Evolutionary conservation across 2,329 filamentous ascomycete species (phyloP).

Genomic region (Elsinoe necatrix): DNA sequence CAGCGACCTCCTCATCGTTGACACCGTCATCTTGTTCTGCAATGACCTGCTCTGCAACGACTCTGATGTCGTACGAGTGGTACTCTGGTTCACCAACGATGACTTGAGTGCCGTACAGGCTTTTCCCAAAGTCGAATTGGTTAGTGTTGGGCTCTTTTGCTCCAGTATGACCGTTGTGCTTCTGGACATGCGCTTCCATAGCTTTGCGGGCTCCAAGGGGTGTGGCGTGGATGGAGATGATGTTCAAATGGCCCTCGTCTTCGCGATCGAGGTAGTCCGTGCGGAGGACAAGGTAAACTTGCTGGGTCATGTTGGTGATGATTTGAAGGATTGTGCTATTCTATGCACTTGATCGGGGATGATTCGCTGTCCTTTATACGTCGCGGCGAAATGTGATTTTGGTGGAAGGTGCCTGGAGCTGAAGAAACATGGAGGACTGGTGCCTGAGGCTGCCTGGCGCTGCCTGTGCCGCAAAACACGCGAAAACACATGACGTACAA

Average conservation of each 20-base stretch:
- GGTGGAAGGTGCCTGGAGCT: neutral
- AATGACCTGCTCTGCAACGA: neutral
- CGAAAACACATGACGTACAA: neutral
- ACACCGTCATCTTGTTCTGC: neutral
- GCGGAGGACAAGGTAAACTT: conserved; percentile 11
- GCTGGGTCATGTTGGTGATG: neutral
- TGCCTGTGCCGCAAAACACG: neutral
- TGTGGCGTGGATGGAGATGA: conserved; percentile 12
- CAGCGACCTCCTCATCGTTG: neutral
- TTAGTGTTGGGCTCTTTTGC: conserved; percentile 11
- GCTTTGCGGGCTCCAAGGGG: neutral
- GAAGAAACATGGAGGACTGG: neutral
- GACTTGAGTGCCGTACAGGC: neutral
- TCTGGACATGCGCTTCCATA: neutral
- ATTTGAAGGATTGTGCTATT: conserved; percentile 3
- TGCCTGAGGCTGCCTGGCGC: conserved; percentile 1
- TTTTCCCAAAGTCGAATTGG: neutral
- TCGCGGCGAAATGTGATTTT: neutral
- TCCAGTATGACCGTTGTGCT: neutral
- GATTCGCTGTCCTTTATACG: neutral
- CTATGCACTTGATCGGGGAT: too few relatives aligned
- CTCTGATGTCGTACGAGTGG: conserved; percentile 11
- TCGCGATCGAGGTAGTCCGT: conserved; percentile 11
- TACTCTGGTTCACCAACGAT: conserved; percentile 10
- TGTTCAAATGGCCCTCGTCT: neutral